Base-by-base conservation (phyloP, 2,329 filamentous ascomycete genomes). In the Phaeosphaeriaceae sp. region DNA sequence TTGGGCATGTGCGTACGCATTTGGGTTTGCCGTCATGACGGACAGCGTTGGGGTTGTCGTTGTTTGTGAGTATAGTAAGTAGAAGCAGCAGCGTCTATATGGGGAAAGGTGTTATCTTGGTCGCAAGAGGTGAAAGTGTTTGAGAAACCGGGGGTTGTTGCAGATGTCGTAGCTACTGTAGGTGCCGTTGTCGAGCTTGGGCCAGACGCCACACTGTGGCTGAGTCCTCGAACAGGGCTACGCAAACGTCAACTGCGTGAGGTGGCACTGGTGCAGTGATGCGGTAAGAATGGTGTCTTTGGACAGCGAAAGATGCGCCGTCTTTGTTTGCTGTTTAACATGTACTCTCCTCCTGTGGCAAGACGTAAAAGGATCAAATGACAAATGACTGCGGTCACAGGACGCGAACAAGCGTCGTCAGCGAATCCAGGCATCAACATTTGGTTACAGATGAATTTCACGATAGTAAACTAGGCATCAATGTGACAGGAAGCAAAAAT, bases 11-110 rank as follows among this genome's bases (percentile, higher is more conserved):
- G 66, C 71, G 37, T 68, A 75, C 73, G 73, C 72, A 69, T 72
- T 72, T 50, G 73, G 71, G 56, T 72, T 74, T 49, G 68, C 64
- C 67, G 72, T 69, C 73, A 74, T 75, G 59, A 52, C 61, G 48
- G 70, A 69, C 71, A 59, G 52, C 36, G 41, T 29, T 38, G 41
- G 17, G 23, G 29, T 34, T 37, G 40, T 30, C 18, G 35, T 44
- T 46, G 39, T 50, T 48, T 23, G 35, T 34, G 44, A 42, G 30
- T 45, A 48, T 40, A 21, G 35, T 29, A 26, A 26, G 28, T 48
- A 21, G 28, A 50, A 26, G 35, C 43, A 23, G 26, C 29, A 33
- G 48, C 35, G 42, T 16, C 20, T 34, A 46, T 33, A 43, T 38
- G 49, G 33, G 29, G 35, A 29, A 29, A 53, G 37, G 47, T 53